Conservation (phyloP, 495 filamentous ascomycete genomes). For the Penicillium cosmopolitanum region DNA sequence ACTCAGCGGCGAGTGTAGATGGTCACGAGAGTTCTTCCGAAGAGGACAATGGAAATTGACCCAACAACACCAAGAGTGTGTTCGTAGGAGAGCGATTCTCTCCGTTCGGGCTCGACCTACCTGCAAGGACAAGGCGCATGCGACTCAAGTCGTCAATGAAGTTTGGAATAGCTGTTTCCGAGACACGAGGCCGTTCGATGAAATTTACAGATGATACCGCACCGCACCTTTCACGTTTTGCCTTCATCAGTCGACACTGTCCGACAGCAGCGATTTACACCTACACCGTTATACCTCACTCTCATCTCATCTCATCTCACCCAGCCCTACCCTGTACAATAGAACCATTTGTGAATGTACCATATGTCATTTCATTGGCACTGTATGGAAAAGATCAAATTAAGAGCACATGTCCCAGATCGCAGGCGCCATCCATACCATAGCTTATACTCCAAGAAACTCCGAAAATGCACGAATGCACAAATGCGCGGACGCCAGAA, state of each 20-base stretch:
- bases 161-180: constrained; percentile 97
- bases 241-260: too few relatives aligned
- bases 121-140: constrained; percentile 86
- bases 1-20: constrained; percentile 91
- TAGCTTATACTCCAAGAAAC: constrained; percentile 24
- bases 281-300: not conserved
- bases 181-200: constrained; percentile 94
- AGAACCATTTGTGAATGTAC: constrained; percentile 28
- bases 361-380: constrained; percentile 33
- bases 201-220: constrained; percentile 79
- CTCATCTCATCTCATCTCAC: not conserved
- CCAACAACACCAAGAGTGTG: constrained; percentile 92
- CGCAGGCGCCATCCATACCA: constrained; percentile 16
- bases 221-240: too few relatives aligned
- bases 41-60: constrained; percentile 84
- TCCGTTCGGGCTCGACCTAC: constrained; percentile 74
- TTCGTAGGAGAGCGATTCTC: constrained; percentile 74
- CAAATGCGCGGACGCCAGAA: constrained; percentile 10
- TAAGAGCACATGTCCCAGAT: constrained; percentile 25
- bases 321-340: constrained; percentile 26
- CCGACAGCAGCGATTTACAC: too few relatives aligned
- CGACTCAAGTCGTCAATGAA: constrained; percentile 85
- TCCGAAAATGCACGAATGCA: constrained; percentile 28
- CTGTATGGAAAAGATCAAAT: constrained; percentile 23
- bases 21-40: constrained; percentile 81